Percentiles rank a stretch among this genome's conserved stretches.
These are phyloP conservation scores for Cordyceps javanica DNA, from an alignment of 2,329 filamentous ascomycete genomes.

Conservation along the genomic window DNA sequence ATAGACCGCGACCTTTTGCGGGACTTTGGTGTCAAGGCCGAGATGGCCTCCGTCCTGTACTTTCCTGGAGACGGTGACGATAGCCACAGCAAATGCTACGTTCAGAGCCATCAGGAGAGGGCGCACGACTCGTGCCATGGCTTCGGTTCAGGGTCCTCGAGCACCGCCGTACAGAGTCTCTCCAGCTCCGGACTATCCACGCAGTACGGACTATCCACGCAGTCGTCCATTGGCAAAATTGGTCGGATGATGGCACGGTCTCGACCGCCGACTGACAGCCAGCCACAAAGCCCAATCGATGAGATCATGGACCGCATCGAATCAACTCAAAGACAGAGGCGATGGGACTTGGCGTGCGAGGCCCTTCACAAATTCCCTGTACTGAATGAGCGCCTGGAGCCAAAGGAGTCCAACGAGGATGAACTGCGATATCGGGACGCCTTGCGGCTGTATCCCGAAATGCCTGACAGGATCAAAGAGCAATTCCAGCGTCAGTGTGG, in stretches of 20 bases:
- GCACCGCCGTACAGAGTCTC: not conserved
- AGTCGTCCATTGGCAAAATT: no score
- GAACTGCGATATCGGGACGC: not conserved
- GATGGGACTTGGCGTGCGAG: not conserved
- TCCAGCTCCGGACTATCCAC: not conserved
- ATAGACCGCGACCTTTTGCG: slow-evolving; percentile 7
- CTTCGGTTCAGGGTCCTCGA: no score
- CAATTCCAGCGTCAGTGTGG: slow-evolving; percentile 3
- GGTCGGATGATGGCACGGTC: no score
- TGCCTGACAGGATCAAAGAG: not conserved
- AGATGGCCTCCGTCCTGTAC: not conserved
- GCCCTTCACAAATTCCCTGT: not conserved
- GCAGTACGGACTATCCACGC: no score
- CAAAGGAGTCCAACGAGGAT: not conserved
- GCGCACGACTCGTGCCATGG: no score
- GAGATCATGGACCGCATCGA: not conserved
- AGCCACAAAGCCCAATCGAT: not conserved
- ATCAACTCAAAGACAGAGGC: not conserved
- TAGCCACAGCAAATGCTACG: not conserved
- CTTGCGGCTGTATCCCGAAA: not conserved
- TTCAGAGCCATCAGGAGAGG: not conserved
- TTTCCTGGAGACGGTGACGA: not conserved
- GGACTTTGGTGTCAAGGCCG: slow-evolving; percentile 13
- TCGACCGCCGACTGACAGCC: no score
- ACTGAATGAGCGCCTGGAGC: not conserved